Conservation (phyloP, 2,329 filamentous ascomycete genomes). For the Thelonectria olida region DNA sequence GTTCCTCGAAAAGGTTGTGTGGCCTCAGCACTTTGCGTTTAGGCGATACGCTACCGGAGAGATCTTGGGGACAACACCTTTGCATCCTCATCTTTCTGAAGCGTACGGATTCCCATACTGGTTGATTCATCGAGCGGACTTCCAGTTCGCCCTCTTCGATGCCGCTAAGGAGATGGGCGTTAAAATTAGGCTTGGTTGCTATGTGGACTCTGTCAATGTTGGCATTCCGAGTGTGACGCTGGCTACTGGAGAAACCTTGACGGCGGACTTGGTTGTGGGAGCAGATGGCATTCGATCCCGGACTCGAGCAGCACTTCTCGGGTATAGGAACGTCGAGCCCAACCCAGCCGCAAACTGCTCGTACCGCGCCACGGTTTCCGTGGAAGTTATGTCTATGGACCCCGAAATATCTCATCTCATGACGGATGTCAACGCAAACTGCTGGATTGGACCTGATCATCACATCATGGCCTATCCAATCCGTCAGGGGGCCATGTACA, state of each 20-base stretch:
- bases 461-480: constrained; percentile 5
- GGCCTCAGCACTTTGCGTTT: background rate
- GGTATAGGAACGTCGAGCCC: background rate
- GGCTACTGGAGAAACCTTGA: background rate
- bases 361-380: constrained; percentile 6
- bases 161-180: background rate
- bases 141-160: background rate
- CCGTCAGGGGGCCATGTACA: background rate
- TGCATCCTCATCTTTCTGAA: constrained; percentile 4
- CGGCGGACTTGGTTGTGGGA: background rate
- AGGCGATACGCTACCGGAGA: background rate
- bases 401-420: background rate
- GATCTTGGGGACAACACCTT: background rate
- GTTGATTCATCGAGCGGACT: constrained; percentile 11
- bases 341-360: constrained; percentile 2
- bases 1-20: background rate
- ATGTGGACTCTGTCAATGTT: background rate
- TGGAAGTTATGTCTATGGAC: constrained; percentile 2
- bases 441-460: background rate
- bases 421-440: background rate
- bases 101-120: constrained; percentile 7
- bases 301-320: background rate
- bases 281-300: background rate
- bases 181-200: background rate
- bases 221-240: background rate